Conservation (phyloP, 2,329 filamentous ascomycete species). For the Dothideomycetidae sp. region DNA sequence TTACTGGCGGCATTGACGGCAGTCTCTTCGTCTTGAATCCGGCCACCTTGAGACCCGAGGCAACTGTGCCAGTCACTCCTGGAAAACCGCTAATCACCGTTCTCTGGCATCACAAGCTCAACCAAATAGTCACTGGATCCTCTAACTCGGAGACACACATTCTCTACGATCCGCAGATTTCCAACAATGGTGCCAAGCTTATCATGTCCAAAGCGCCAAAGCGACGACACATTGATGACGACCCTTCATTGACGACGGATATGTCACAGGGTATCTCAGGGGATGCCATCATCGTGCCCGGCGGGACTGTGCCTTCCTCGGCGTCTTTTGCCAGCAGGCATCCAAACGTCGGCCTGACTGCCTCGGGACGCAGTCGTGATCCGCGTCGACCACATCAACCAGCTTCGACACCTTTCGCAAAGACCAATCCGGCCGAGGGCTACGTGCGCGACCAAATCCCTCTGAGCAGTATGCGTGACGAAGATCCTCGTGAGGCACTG, state of each 20-base stretch:
- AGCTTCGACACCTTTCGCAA: constrained; percentile 74
- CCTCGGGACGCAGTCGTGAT: constrained; percentile 62
- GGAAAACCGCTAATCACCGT: constrained; percentile 70
- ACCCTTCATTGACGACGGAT: constrained; percentile 74
- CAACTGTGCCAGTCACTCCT: constrained; percentile 78
- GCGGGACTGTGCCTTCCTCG: constrained; percentile 26
- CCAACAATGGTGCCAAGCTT: constrained; percentile 64
- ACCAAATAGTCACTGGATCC: constrained; percentile 90
- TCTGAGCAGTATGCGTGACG: constrained; percentile 82
- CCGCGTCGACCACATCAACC: constrained; percentile 76
- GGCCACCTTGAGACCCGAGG: constrained; percentile 71
- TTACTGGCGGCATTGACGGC: constrained; percentile 76
- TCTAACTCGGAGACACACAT: constrained; percentile 81
- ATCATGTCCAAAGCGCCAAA: constrained; percentile 91
- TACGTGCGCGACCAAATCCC: constrained; percentile 82
- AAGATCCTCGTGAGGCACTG: constrained; percentile 86
- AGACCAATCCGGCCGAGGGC: constrained; percentile 76
- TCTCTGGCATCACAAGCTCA: constrained; percentile 85
- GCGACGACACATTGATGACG: constrained; percentile 88
- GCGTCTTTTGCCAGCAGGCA: constrained; percentile 44
- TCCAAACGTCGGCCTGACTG: constrained; percentile 60
- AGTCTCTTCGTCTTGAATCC: constrained; percentile 88
- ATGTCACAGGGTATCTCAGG: constrained; percentile 66
- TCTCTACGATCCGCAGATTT: constrained; percentile 78
- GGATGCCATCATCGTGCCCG: constrained; percentile 56